Evolutionary conservation across 148 eudicot species (phyloP), one percentile per base, ranked within the genome.

Genomic region (Diospyros lotus): DNA sequence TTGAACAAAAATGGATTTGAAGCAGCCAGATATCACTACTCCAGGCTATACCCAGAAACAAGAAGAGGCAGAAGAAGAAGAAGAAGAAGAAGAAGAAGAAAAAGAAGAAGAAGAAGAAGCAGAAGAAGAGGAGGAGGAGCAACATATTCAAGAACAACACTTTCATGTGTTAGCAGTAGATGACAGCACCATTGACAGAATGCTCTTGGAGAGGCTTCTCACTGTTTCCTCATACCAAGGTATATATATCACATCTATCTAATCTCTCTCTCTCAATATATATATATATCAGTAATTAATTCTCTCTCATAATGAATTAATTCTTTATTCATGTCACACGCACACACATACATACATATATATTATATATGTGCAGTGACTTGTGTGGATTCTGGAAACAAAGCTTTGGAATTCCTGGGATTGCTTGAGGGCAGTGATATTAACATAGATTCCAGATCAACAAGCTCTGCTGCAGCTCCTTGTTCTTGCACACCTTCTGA

Each of bases 91-190:
- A 28, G 28, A 28, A 28, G 28, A 28, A 28, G 28, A 28, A 28
- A 0, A 28, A 28, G 28, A 28, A 28, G 28, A 28, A 28, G 28
- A 28, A 28, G 28, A 28, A 28, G 28, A 28, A 0, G 28, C 0
- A 0, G 28, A 28, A 0, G 28, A 28, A 0, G 28, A 28, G 28
- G 28, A 28, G 28, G 28, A 28, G 28, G 28, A 28, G 28, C 28
- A 28, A 28, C 28, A 28, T 28, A 28, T 28, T 28, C 28, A 28
- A 28, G 28, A 28, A 12, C 77, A 78, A 55, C 78, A 70, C 60
- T 82, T 86, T 61, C 91, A 88, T 88, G 89, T 88, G 4, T 73
- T 88, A 74, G 91, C 87, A 7, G 91, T 88, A 9, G 91, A 88
- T 82, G 91, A 88, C 40, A 88, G 89, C 62, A 58, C 63, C 6